Evolutionary conservation across 345 rosid species (phyloP), one percentile per base, ranked within the genome.

Genomic region (Linum tenue): DNA sequence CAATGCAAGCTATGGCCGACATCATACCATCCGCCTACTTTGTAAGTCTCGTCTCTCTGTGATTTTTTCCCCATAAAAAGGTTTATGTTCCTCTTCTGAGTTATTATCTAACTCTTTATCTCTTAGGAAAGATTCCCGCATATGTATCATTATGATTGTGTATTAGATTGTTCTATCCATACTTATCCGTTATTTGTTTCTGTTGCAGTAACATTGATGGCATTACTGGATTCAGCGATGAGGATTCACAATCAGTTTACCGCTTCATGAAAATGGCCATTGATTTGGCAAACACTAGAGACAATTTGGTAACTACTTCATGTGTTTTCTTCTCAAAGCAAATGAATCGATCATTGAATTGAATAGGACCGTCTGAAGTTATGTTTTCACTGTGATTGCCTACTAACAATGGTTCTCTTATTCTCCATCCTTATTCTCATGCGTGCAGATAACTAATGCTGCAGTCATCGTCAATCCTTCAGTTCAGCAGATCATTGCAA

Each of bases 1-100:
- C 98, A 89, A 58, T 83, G 91, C 86, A 89, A 86, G 84, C 66
- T 86, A 17, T 89, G 98, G 98, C 98, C 98, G 62, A 84, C 96
- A 55, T 92, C 91, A 48, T 92, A 69, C 76, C 98, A 92, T 78
- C 97, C 97, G 0, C 97, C 90, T 48, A 87, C 92, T 64, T 89
- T 81, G 98, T 89, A 78, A 62, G 96, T 70, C 55, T 64, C 63
- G 60, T 76, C 38, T 73, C 56, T 72, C 60, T 44, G 57, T 59
- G 9, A 0, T 41, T 65, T 36, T 59, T 60, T 43, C 44, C 12
- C 12, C 31, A 1, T 22, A 22, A 22, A 22, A 22, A 22, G 31
- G 31, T 22, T 22, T 22, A 22, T 22, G 31, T 22, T 22, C 31
- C 31, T 22, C 31, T 22, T 22, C 31, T 22, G 31, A 22, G 0